Evolutionary conservation across 2,329 filamentous ascomycete genomes (phyloP).

Genomic region (Eurotiales sp.): DNA sequence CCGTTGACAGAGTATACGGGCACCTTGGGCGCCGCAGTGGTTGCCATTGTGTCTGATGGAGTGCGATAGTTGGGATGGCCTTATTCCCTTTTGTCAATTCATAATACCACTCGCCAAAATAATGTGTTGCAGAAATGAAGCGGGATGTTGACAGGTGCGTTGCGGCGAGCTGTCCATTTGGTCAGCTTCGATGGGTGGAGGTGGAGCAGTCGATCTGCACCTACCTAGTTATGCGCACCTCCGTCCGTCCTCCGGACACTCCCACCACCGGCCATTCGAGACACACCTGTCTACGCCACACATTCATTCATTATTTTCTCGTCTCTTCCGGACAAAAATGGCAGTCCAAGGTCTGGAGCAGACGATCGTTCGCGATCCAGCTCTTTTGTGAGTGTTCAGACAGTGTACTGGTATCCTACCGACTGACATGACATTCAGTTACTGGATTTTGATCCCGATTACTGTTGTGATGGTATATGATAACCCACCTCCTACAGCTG

Average conservation of each 20-base stretch:
- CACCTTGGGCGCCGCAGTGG: conserved; percentile 34
- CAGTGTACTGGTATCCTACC: conserved; percentile 13
- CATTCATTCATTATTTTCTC: conserved; percentile 12
- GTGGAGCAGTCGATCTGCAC: not conserved
- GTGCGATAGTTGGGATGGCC: not conserved
- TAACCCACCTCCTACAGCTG: too few species aligned
- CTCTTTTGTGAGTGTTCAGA: conserved; percentile 72
- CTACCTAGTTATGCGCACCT: not conserved
- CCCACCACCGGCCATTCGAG: not conserved
- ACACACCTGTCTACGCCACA: conserved; percentile 5
- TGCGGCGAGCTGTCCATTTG: conserved; percentile 37
- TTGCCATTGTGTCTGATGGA: conserved; percentile 20
- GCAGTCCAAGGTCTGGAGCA: conserved; percentile 74
- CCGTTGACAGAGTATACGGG: conserved; percentile 45
- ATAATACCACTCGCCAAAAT: too few species aligned
- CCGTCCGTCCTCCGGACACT: not conserved
- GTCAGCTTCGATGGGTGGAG: conserved; percentile 23
- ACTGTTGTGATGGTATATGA: conserved; percentile 88
- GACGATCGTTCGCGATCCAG: conserved; percentile 97
- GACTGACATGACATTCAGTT: conserved; percentile 54
- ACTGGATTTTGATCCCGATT: conserved; percentile 98
- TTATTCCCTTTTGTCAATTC: not conserved
- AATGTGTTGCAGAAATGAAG: not conserved
- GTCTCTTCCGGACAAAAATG: conserved; percentile 54
- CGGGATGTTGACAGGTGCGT: conserved; percentile 15